phyloP scores from a whole-genome alignment of 768 basidiomycete species.

The Boletellus sp. region DNA sequence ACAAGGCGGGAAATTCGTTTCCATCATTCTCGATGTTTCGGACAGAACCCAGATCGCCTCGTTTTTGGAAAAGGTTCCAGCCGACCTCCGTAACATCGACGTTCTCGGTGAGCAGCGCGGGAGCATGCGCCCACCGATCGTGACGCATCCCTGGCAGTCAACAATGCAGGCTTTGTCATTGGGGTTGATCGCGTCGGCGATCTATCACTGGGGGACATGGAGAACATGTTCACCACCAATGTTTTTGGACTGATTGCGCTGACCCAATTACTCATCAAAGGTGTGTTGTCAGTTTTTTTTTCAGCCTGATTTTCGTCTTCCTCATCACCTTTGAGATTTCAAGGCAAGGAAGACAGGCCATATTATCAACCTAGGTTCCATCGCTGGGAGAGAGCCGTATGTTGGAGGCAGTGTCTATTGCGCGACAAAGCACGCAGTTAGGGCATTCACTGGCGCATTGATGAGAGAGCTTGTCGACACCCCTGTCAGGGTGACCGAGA shows the following conservation, averaged over 20 bases:
- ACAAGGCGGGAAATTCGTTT: constrained; percentile 74
- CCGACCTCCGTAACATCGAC: constrained; percentile 69
- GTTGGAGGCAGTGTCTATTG: constrained; percentile 90
- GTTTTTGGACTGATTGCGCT: constrained; percentile 83
- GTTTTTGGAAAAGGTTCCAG: constrained; percentile 69
- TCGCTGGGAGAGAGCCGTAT: constrained; percentile 87
- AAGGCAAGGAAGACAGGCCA: constrained; percentile 75
- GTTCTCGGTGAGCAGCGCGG: constrained; percentile 60
- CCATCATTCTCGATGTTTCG: constrained; percentile 74
- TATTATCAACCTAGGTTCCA: constrained; percentile 92
- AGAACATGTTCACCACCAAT: constrained; percentile 77
- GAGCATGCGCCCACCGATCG: not conserved
- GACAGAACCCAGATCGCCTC: constrained; percentile 68
- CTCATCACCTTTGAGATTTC: constrained; percentile 52
- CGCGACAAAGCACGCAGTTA: constrained; percentile 85
- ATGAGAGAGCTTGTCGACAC: constrained; percentile 89
- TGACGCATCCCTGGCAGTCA: constrained; percentile 37
- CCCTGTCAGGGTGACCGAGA: constrained; percentile 89
- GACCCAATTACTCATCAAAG: constrained; percentile 70
- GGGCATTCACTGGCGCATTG: constrained; percentile 80
- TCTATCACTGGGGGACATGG: constrained; percentile 72
- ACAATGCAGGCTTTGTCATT: constrained; percentile 87
- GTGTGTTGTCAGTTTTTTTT: constrained; percentile 25
- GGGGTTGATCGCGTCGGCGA: constrained; percentile 86
- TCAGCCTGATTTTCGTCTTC: not conserved